Evolutionary conservation across 1,284 basidiomycete species (phyloP).

Genomic region (Trichosporon inkin): DNA sequence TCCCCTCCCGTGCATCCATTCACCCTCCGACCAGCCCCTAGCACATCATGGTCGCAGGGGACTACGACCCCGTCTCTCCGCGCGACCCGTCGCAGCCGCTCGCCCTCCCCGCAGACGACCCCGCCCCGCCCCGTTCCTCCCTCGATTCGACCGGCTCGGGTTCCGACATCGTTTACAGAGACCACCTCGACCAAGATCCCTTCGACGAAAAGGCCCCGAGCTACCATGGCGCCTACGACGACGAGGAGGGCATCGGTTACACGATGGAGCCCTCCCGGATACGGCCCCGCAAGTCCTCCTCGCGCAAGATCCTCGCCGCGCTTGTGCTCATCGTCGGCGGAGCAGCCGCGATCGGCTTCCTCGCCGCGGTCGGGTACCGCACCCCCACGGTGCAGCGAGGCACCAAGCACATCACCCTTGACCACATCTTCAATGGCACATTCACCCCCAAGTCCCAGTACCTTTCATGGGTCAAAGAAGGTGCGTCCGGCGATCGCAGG

Average conservation of each 20-base stretch:
- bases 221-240: constrained; percentile 8
- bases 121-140: not conserved
- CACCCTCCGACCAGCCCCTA: not conserved
- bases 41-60: not conserved
- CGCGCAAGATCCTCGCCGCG: constrained; percentile 41
- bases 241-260: constrained; percentile 32
- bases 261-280: constrained; percentile 31
- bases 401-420: constrained; percentile 68
- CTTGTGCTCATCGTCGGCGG: constrained; percentile 38
- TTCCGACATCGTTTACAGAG: constrained; percentile 34
- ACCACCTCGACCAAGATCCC: constrained; percentile 42
- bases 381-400: constrained; percentile 53
- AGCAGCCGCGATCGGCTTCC: constrained; percentile 40
- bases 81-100: not conserved
- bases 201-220: constrained; percentile 41
- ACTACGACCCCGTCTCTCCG: not conserved
- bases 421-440: constrained; percentile 85
- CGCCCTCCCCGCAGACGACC: not conserved
- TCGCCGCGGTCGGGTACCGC: constrained; percentile 44
- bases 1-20: not conserved
- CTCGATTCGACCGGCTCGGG: constrained; percentile 20
- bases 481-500: constrained; percentile 52
- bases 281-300: constrained; percentile 32
- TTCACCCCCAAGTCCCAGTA: constrained; percentile 56
- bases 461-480: constrained; percentile 82